phyloP scores from a whole-genome alignment of 1,139 yeast species.

The Hemisphaericaspora xylanilytica region DNA sequence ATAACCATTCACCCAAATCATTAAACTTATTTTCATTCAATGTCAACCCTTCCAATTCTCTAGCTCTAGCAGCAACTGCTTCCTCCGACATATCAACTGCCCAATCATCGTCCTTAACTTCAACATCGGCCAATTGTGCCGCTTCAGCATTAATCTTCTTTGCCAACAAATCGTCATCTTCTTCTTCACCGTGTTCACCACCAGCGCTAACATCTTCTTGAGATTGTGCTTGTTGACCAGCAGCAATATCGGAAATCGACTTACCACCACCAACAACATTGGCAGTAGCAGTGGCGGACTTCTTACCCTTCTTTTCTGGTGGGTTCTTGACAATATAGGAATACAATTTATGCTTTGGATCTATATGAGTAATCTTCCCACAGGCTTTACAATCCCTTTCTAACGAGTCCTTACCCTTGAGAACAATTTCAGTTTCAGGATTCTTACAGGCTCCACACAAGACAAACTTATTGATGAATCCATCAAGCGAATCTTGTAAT shows the following conservation, averaged over 20 bases:
- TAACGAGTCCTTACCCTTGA: constrained; percentile 73
- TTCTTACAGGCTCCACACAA: constrained; percentile 93
- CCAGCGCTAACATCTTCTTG: constrained; percentile 22
- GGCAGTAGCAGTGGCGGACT: constrained; percentile 88
- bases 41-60: constrained; percentile 68
- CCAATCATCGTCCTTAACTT: constrained; percentile 89
- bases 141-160: constrained; percentile 85
- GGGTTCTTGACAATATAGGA: constrained; percentile 91
- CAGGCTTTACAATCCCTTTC: constrained; percentile 98
- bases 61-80: constrained; percentile 91
- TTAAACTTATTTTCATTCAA: constrained; percentile 52
- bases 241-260: constrained; percentile 74
- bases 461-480: constrained; percentile 88
- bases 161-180: constrained; percentile 75
- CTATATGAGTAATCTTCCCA: constrained; percentile 84
- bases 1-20: constrained; percentile 89
- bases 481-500: constrained; percentile 92
- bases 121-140: constrained; percentile 62
- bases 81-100: constrained; percentile 97
- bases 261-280: constrained; percentile 88
- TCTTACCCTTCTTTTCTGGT: constrained; percentile 61
- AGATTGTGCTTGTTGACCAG: constrained; percentile 44
- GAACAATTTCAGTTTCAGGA: constrained; percentile 92
- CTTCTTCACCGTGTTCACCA: constrained; percentile 46
- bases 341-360: constrained; percentile 82